A percentile compares a stretch with the other conserved stretches of the same genome.
Conservation (phyloP, 1,139 yeast species). For the Nakaseomyces uthaithaninus region DNA sequence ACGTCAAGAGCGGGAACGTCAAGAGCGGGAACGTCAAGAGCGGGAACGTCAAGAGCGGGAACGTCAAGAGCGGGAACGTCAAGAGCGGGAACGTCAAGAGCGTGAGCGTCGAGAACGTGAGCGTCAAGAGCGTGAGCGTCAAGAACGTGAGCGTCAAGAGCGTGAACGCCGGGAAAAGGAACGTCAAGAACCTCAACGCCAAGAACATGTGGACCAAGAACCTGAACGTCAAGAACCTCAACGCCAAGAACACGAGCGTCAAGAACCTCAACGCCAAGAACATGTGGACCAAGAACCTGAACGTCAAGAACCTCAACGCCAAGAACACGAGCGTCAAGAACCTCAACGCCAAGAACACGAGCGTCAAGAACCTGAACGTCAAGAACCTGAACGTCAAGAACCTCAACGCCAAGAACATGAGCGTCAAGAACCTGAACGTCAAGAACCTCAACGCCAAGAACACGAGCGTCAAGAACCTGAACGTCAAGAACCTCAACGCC, state of each 20-base stretch:
- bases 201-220: slow-evolving; percentile 24
- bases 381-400: slow-evolving; percentile 14
- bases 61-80: slow-evolving; percentile 14
- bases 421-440: slow-evolving; percentile 1
- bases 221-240: slow-evolving; percentile 22
- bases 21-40: slow-evolving; percentile 1
- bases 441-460: neutral
- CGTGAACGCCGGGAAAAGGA: neutral
- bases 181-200: neutral
- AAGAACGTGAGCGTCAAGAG: neutral
- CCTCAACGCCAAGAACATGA: slow-evolving; percentile 11
- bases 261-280: slow-evolving; percentile 3
- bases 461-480: neutral
- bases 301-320: slow-evolving; percentile 12
- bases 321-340: slow-evolving; percentile 9
- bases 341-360: slow-evolving; percentile 15
- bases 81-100: no score
- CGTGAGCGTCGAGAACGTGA: slow-evolving; percentile 6
- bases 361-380: slow-evolving; percentile 14
- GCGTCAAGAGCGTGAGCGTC: neutral
- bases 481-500: no score
- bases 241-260: slow-evolving; percentile 10
- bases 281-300: no score
- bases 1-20: slow-evolving; percentile 3
- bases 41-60: slow-evolving; percentile 7